phyloP scores from a whole-genome alignment of 2,329 filamentous ascomycete species.

The Stagonosporopsis rhizophila region DNA sequence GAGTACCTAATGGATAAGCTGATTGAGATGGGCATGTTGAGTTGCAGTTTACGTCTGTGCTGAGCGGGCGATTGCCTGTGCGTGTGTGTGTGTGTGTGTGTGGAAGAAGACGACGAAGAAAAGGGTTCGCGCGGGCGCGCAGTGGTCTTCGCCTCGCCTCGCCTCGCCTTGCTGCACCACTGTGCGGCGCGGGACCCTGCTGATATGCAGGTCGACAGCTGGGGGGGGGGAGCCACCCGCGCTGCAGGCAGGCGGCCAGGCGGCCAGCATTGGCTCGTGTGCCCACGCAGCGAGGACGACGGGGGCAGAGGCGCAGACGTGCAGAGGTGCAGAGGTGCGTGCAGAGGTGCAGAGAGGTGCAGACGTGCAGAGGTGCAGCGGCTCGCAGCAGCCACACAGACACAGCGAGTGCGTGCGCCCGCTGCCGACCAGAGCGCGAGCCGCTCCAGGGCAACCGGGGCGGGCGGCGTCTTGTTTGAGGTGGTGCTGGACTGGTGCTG shows the following conservation, averaged over 20 bases:
- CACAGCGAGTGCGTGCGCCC: too few species aligned
- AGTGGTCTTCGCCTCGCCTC: too few species aligned
- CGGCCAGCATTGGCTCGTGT: not conserved
- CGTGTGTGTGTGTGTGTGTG: constrained; percentile 2
- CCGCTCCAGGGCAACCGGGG: not conserved
- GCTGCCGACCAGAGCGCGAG: too few species aligned
- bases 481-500: not conserved
- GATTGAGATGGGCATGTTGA: not conserved
- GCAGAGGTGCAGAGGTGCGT: not conserved
- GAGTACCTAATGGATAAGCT: constrained; percentile 5
- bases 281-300: not conserved
- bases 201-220: constrained; percentile 5
- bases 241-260: constrained; percentile 1
- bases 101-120: too few species aligned
- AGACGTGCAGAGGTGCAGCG: not conserved
- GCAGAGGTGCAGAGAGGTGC: not conserved
- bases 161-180: too few species aligned
- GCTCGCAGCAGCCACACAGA: too few species aligned
- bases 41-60: not conserved
- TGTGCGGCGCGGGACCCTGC: not conserved
- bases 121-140: too few species aligned
- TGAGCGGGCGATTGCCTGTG: not conserved
- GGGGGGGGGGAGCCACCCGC: not conserved
- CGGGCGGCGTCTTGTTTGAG: constrained; percentile 2
- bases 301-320: not conserved